Evolutionary conservation across 2,329 filamentous ascomycete genomes (phyloP).

Genomic region (Xylariaceae sp.): DNA sequence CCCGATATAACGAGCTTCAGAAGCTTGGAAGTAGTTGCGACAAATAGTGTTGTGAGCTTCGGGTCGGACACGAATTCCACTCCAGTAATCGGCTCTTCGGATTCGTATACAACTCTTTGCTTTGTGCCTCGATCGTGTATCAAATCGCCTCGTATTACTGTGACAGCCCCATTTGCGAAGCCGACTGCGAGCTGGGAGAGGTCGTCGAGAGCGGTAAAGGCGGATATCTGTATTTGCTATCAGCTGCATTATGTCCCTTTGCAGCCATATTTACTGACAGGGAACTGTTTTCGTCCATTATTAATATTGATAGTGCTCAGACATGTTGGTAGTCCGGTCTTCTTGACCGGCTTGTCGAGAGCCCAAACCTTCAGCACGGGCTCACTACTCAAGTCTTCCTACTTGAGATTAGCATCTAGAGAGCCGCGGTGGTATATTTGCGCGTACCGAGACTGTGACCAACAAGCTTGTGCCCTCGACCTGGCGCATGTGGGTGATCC

Average conservation of each 20-base stretch:
- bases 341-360: constrained; percentile 91
- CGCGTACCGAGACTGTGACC: constrained; percentile 72
- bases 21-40: constrained; percentile 88
- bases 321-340: constrained; percentile 86
- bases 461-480: constrained; percentile 85
- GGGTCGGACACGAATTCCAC: constrained; percentile 74
- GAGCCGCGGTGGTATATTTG: background rate
- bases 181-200: constrained; percentile 92
- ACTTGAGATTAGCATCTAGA: constrained; percentile 42
- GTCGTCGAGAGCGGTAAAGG: constrained; percentile 86
- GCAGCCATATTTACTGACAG: constrained; percentile 57
- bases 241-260: background rate
- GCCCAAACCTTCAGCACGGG: constrained; percentile 97
- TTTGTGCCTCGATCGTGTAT: constrained; percentile 94
- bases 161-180: constrained; percentile 94
- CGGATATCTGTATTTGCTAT: constrained; percentile 67
- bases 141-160: constrained; percentile 89
- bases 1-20: constrained; percentile 86
- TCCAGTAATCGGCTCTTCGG: constrained; percentile 93
- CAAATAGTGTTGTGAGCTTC: constrained; percentile 78
- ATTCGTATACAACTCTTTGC: constrained; percentile 94
- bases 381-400: constrained; percentile 87
- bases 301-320: constrained; percentile 84
- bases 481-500: constrained; percentile 91
- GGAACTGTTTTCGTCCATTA: constrained; percentile 91